Evolutionary conservation across 106 monocot species (phyloP).

Genomic region (Posidonia australis): DNA sequence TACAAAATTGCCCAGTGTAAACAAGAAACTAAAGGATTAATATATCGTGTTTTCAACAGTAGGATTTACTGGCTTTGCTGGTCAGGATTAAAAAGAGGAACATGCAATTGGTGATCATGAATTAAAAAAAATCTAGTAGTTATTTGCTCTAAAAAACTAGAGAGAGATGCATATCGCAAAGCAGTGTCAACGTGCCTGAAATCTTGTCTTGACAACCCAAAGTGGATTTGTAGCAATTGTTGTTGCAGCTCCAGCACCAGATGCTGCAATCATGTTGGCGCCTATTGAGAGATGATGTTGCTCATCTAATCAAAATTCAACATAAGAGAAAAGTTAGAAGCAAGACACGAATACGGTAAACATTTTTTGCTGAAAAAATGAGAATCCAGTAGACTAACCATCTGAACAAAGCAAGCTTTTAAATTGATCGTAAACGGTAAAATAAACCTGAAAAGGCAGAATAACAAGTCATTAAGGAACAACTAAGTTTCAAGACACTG

Average conservation of each 20-base stretch:
- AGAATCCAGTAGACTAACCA: constrained; percentile 29
- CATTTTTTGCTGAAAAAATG: not conserved
- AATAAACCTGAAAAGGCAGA: constrained; percentile 59
- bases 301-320: constrained; percentile 23
- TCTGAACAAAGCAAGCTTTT: constrained; percentile 54
- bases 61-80: no score
- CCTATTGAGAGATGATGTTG: constrained; percentile 50
- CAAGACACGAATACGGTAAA: not conserved
- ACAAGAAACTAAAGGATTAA: no score
- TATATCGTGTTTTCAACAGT: no score
- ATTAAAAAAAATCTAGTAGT: no score
- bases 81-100: no score
- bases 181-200: constrained; percentile 48
- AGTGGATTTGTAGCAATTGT: constrained; percentile 78
- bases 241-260: constrained; percentile 86
- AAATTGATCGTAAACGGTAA: constrained; percentile 71
- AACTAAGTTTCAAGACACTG: not conserved
- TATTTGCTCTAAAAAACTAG: no score
- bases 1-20: no score
- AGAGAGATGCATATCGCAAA: not conserved
- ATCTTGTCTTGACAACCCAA: constrained; percentile 97
- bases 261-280: constrained; percentile 77
- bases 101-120: no score
- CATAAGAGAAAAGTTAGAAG: not conserved
- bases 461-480: not conserved